Percentiles rank a stretch among this genome's conserved stretches.
These are phyloP conservation scores for Tetratostichococcus sp. DNA, from an alignment of 139 green algal genomes.

Conservation along the genomic window DNA sequence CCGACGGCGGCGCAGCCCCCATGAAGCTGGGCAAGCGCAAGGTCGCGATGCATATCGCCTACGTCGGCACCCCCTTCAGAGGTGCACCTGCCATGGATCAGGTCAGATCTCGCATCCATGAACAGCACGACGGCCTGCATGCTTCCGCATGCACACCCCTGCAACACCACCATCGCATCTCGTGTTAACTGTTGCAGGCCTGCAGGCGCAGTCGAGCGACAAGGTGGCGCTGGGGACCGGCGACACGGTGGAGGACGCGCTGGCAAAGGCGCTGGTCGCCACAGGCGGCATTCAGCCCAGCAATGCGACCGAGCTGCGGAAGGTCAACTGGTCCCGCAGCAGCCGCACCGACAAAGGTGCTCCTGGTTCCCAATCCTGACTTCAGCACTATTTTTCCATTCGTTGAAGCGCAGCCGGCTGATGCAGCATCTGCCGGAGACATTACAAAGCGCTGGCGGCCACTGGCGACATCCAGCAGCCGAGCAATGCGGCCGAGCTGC, in stretches of 20 bases:
- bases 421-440: too few species aligned
- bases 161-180: too few species aligned
- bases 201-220: conserved; percentile 44
- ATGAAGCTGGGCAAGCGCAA: conserved; percentile 49
- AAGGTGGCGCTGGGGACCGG: not conserved
- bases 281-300: conserved; percentile 43
- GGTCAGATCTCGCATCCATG: too few species aligned
- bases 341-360: conserved; percentile 77
- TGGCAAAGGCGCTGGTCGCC: conserved; percentile 55
- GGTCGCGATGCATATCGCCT: conserved; percentile 68
- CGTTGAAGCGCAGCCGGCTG: too few species aligned
- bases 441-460: too few species aligned
- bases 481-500: too few species aligned
- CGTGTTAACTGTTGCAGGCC: too few species aligned
- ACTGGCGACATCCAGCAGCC: too few species aligned
- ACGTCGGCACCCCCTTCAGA: conserved; percentile 60
- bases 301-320: conserved; percentile 48
- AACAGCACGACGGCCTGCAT: too few species aligned
- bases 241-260: conserved; percentile 44
- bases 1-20: too few species aligned
- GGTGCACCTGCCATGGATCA: conserved; percentile 28
- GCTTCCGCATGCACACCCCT: not conserved
- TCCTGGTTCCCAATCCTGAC: conserved; percentile 13
- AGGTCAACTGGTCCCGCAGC: conserved; percentile 58
- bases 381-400: too few species aligned